Conservation (phyloP, 2,329 filamentous ascomycete genomes). For the Arthrinium phaeospermum region DNA sequence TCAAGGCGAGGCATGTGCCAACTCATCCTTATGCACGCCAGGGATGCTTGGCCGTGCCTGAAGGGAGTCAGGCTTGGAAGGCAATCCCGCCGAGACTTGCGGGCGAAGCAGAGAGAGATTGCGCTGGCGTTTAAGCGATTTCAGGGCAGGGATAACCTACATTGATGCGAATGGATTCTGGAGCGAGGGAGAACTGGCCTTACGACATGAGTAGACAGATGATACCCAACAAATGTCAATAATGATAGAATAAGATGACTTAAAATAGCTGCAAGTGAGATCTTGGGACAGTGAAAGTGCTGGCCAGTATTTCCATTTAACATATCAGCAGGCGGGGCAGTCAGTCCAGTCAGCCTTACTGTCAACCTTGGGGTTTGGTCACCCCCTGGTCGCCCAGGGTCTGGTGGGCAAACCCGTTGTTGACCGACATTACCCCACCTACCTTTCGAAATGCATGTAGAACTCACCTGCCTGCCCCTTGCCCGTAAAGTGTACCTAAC, state of each 20-base stretch:
- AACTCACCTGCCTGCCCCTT: neutral
- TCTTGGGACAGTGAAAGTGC: neutral
- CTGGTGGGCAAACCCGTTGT: neutral
- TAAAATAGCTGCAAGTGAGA: neutral
- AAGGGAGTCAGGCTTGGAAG: neutral
- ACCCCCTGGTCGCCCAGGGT: neutral
- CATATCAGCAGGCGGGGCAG: neutral
- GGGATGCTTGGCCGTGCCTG: neutral
- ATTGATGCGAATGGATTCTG: neutral
- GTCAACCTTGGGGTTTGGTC: neutral
- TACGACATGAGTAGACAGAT: constrained; percentile 1
- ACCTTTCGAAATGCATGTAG: neutral
- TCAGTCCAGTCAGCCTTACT: neutral
- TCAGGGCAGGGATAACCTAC: neutral
- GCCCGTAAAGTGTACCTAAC: neutral
- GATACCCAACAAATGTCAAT: neutral
- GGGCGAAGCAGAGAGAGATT: neutral
- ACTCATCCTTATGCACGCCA: constrained; percentile 2
- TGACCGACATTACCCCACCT: neutral
- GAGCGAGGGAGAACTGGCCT: neutral
- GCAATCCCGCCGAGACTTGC: neutral
- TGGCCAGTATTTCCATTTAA: neutral
- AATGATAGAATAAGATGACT: neutral
- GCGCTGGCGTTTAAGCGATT: neutral
- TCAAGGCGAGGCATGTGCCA: neutral